Base-by-base conservation (phyloP, 306 rosid genomes). In the Castanospermum australe region DNA sequence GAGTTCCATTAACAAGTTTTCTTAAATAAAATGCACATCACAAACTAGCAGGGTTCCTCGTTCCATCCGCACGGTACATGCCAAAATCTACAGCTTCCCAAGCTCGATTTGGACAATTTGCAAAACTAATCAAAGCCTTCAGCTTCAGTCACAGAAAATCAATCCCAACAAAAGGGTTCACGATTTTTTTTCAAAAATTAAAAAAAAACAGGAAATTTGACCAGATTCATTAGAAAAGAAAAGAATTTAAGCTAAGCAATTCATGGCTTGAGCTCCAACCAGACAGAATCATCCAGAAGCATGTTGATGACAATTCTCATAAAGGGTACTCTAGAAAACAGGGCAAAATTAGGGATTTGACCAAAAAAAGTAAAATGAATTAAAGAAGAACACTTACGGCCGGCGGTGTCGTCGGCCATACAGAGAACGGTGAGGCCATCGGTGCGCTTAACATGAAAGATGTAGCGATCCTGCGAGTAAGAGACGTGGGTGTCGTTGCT, bases 341-440 rank as follows among this genome's bases (percentile, higher is more conserved):
- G n/a, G n/a, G n/a, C 32, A 28, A 6, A 61, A 45, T 12, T 10
- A 15, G 4, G 8, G 4, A 50, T 33, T 41, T 17, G 28, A 35
- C 21, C 14, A 48, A 36, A 22, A 8, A 6, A 45, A 30, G 45
- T 20, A 54, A 17, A 9, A n/a, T 10, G 8, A 2, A 20, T 7
- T 42, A 8, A 17, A 18, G 55, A 25, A 15, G 1, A 47, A 42
- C n/a, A 78, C 93, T 60, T 48, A 94, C 98, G 81, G 65, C 98
- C 99, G 71, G 93, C 93, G 71, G 86, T 77, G 38, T 96, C 99
- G 75, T 96, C 98, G 76, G 99, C 98, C 96, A 96, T 91, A 78
- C 99, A 96, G 82, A 96, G 98, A 71, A 93, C 97, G 79, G 99
- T 91, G 78, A 96, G 99, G 50, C 97, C 99, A 25, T 96, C 99